phyloP scores from a whole-genome alignment of 2,329 filamentous ascomycete species.

The Fusarium graminum region DNA sequence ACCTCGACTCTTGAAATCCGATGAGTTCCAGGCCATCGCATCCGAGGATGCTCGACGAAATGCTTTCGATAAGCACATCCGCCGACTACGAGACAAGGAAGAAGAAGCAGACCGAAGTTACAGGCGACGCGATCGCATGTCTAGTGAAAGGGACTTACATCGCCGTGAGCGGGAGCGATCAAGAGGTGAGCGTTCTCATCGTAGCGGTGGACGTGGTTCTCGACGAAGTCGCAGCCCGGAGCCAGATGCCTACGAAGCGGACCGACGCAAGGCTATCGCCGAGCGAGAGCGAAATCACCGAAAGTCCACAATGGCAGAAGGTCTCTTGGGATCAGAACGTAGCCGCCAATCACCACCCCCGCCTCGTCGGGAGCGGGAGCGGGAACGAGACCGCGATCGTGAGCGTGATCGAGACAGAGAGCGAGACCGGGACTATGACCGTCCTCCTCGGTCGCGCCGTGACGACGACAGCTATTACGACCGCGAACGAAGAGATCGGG shows the following conservation, averaged over 20 bases:
- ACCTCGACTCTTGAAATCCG: constrained; percentile 80
- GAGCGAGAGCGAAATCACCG: constrained; percentile 95
- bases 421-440: constrained; percentile 61
- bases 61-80: constrained; percentile 93
- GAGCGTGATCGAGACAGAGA: constrained; percentile 59
- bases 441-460: constrained; percentile 67
- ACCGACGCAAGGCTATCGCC: constrained; percentile 91
- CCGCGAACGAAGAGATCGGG: constrained; percentile 86
- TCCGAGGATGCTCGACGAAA: constrained; percentile 85
- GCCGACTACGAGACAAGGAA: constrained; percentile 90
- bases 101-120: constrained; percentile 79
- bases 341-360: constrained; percentile 58
- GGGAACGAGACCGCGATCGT: constrained; percentile 27
- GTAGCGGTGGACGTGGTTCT: constrained; percentile 66
- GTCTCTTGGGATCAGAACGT: constrained; percentile 66
- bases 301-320: constrained; percentile 79
- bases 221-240: constrained; percentile 90
- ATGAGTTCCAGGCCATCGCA: constrained; percentile 86
- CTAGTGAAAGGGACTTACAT: constrained; percentile 64
- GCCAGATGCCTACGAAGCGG: constrained; percentile 92
- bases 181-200: constrained; percentile 73
- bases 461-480: constrained; percentile 80
- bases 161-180: constrained; percentile 72
- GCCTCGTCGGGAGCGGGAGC: constrained; percentile 37
- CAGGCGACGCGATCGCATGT: constrained; percentile 69